Evolutionary conservation across 2,329 filamentous ascomycete species (phyloP), one percentile per base, ranked within the genome.

Genomic region (Trichoderma semiorbis): DNA sequence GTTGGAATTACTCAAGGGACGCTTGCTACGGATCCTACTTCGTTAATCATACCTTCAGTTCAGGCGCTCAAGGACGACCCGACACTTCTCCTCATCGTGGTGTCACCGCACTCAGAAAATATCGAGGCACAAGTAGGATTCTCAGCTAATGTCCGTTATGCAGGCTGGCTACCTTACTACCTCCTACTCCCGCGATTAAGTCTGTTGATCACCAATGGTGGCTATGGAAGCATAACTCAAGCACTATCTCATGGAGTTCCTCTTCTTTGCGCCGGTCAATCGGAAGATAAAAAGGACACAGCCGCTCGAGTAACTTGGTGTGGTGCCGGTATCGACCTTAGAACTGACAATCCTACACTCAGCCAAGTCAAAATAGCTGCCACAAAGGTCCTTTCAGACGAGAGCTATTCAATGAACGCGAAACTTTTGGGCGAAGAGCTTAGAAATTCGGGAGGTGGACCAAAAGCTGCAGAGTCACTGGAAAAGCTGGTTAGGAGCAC

Each of bases 1-100:
- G 74, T 83, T 5, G 81, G 79, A 24, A 78, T 83, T 24, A 83
- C 81, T 1, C 81, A 83, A 63, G 81, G 81, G 5, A 83, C 81
- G 0, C 70, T 82, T 24, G 79, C 80, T 43, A 80, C 79, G 77
- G 75, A 83, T 24, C 80, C 80, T 3, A 77, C 76, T 0, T 80
- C 78, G 0, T 75, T 83, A 57, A 81, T 83, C 68, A 75, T 82
- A n/a, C 81, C 81, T 0, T 74, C 80, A 7, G 78, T 83, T n/a
- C 65, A 77, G 18, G 81, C 81, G 1, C 77, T 83, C 0, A 74
- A 73, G 3, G 63, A 71, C 2, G 75, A 82, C 26, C 47, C 75
- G 5, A 67, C 73, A 7, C 74, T 80, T 12, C 72, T 81, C 1
- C 72, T 83, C 0, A 75, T 83, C 4, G 80, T 83, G 8, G 73